A percentile compares a stretch with the other conserved stretches of the same genome.
Conservation (phyloP, 2,329 filamentous ascomycete genomes). For the Drechslera avenae region DNA sequence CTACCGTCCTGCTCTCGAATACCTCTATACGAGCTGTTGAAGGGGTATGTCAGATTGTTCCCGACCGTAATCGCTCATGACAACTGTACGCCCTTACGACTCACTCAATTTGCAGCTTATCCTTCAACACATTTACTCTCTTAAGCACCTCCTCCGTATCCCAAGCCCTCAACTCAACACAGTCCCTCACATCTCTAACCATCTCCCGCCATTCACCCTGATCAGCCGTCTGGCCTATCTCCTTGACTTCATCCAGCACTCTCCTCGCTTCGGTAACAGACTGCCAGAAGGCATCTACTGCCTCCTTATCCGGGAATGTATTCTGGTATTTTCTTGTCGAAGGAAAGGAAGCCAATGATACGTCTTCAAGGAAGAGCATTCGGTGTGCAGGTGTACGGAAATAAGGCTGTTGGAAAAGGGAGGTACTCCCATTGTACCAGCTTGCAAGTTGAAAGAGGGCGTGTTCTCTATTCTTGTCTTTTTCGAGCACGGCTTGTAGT, state of each 20-base stretch:
- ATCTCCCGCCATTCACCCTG: conserved; percentile 8
- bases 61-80: too few relatives aligned
- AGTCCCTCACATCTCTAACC: conserved; percentile 12
- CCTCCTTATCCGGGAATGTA: conserved; percentile 17
- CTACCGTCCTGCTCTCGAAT: too few relatives aligned
- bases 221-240: conserved; percentile 4
- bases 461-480: not conserved
- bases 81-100: too few relatives aligned
- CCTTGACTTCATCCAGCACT: conserved; percentile 16
- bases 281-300: conserved; percentile 25
- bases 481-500: not conserved
- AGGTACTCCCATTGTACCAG: conserved; percentile 7
- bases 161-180: conserved; percentile 13
- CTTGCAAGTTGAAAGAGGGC: not conserved
- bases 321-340: not conserved
- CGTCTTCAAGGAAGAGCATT: not conserved
- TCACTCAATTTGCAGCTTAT: not conserved
- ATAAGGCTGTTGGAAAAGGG: not conserved
- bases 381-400: not conserved
- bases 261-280: conserved; percentile 15
- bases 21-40: too few relatives aligned
- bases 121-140: conserved; percentile 1
- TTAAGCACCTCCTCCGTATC: conserved; percentile 2
- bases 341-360: too few relatives aligned
- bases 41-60: too few relatives aligned